Evolutionary conservation across 768 basidiomycete genomes (phyloP), one percentile per base, ranked within the genome.

Genomic region (Chalciporus chontae): DNA sequence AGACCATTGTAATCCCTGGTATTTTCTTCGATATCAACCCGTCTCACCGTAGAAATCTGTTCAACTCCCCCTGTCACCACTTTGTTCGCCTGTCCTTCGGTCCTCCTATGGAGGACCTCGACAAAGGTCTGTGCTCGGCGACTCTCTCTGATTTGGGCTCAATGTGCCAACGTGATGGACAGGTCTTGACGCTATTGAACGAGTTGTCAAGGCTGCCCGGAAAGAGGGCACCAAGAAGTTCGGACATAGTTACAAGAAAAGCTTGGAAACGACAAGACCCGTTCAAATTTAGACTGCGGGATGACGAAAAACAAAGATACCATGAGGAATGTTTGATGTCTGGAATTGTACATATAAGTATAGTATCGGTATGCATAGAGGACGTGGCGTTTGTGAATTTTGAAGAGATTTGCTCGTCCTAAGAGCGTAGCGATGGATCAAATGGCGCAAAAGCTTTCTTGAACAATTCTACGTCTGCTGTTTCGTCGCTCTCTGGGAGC

Each of bases 1-100:
- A 90, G 69, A 88, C 90, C 9, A 93, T 93, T 55, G 87, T 91
- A 47, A 90, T 94, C 41, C 91, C 92, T 5, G 93, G 93, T 10
- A 89, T 89, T 57, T 93, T 92, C 75, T 92, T 92, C 56, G 88
- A 90, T 59, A 86, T 89, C 63, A 62, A 76, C 68, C 88, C 87
- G 19, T 50, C 86, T 14, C 87, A 94, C 58, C 84, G 92, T 58
- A 80, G 94, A 53, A 91, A 95, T 67, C 71, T 96, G 45, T 90
- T 95, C 74, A 81, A 84, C 60, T 92, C 90, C 14, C 89, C 93
- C 9, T 94, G 91, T 71, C 87, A 91, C 69, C 85, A 88, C 64
- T 96, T 89, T 57, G 84, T 96, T 21, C 83, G 94, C 19, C 69
- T 96, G 32, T 90, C 87, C 24, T 93, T 93, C 62, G 90, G 90